Evolutionary conservation across 495 filamentous ascomycete genomes (phyloP).

Genomic region (Podospora anserina): DNA sequence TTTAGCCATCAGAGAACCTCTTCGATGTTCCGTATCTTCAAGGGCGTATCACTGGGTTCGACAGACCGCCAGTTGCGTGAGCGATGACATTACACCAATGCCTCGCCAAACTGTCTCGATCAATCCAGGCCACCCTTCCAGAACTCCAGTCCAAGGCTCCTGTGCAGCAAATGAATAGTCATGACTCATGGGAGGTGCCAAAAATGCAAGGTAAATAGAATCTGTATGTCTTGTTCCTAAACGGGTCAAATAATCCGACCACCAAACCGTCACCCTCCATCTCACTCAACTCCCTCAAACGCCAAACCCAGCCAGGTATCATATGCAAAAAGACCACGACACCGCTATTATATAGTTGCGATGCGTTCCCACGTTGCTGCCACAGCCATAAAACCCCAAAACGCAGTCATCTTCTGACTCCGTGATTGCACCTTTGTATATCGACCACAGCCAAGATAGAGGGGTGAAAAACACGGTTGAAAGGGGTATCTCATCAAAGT

Average conservation of each 20-base stretch:
- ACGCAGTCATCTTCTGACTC: background rate
- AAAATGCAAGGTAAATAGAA: background rate
- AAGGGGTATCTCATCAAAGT: conserved; percentile 13
- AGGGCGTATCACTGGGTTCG: background rate
- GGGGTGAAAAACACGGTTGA: background rate
- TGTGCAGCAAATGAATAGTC: background rate
- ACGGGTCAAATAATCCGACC: background rate
- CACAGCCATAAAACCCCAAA: background rate
- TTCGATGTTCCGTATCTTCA: background rate
- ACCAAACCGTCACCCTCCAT: background rate
- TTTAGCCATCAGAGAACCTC: background rate
- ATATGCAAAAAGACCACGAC: background rate
- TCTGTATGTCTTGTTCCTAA: background rate
- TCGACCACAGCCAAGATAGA: background rate
- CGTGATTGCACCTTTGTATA: background rate
- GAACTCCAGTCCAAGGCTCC: background rate
- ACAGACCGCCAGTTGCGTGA: background rate
- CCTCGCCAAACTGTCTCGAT: background rate
- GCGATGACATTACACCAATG: background rate
- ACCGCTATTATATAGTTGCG: background rate
- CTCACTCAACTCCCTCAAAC: background rate
- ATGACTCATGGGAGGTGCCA: background rate
- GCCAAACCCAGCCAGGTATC: conserved; percentile 1
- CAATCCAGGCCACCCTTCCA: background rate
- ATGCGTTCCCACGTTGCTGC: background rate